These are phyloP conservation scores for Alternaria sp. DNA, from an alignment of 2,329 filamentous ascomycete genomes.

Conservation along the genomic window DNA sequence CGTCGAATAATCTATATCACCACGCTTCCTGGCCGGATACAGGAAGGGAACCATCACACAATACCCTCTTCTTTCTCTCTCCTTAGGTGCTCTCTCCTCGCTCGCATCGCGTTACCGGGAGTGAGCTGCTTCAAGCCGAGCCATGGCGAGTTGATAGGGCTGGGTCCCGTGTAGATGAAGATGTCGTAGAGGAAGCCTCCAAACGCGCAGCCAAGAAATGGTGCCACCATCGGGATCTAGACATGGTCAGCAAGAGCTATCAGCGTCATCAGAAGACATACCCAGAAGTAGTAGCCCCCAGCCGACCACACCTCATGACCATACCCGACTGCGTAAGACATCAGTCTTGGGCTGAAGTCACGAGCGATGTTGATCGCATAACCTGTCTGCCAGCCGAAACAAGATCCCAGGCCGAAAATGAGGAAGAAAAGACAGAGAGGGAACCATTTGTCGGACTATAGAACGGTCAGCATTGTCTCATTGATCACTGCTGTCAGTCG, in stretches of 20 bases:
- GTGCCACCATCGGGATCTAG: constrained; percentile 74
- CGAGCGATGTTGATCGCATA: constrained; percentile 77
- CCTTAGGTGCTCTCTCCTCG: constrained; percentile 25
- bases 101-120: constrained; percentile 29
- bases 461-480: neutral
- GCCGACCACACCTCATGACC: constrained; percentile 70
- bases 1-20: neutral
- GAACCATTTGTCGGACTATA: constrained; percentile 44
- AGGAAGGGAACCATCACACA: constrained; percentile 14
- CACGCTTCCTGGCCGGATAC: neutral
- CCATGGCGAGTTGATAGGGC: constrained; percentile 71
- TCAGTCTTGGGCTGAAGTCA: constrained; percentile 73
- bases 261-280: constrained; percentile 38
- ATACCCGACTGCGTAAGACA: constrained; percentile 73
- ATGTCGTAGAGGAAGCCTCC: constrained; percentile 42
- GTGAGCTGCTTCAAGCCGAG: constrained; percentile 65
- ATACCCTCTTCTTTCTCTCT: constrained; percentile 40
- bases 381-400: constrained; percentile 78
- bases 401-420: constrained; percentile 75
- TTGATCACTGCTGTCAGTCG: neutral
- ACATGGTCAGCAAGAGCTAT: neutral
- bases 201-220: constrained; percentile 63
- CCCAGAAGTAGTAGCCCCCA: constrained; percentile 76
- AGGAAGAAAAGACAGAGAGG: constrained; percentile 72
- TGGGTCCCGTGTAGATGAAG: constrained; percentile 70